Evolutionary conservation across 306 rosid genomes (phyloP).

Genomic region (Quercus agrifolia): DNA sequence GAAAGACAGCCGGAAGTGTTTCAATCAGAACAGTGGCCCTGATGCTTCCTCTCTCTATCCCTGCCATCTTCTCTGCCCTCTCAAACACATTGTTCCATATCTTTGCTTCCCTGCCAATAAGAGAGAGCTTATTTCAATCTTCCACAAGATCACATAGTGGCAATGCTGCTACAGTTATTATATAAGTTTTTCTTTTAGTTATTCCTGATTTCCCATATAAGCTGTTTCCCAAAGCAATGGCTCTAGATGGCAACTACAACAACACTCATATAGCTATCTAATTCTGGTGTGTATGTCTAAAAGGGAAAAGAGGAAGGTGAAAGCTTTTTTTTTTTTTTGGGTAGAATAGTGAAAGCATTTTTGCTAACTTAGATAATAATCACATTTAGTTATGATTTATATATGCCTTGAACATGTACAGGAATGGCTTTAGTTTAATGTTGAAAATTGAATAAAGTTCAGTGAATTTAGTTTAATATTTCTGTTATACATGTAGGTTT

Average conservation of each 20-base stretch:
- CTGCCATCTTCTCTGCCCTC: conserved; percentile 71
- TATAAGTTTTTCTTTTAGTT: neutral
- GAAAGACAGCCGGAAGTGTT: conserved; percentile 90
- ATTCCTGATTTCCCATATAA: neutral
- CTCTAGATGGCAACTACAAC: too few relatives aligned
- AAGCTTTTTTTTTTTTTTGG: too few relatives aligned
- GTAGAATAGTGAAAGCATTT: neutral
- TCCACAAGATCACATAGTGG: neutral
- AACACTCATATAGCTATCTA: too few relatives aligned
- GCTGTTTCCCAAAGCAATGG: too few relatives aligned
- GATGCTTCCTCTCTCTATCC: conserved; percentile 85
- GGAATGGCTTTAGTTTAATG: neutral
- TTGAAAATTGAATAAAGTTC: neutral
- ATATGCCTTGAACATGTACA: neutral
- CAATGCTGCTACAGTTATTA: neutral
- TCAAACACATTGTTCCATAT: conserved; percentile 89
- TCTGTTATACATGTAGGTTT: too few relatives aligned
- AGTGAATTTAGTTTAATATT: neutral
- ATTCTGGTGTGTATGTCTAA: too few relatives aligned
- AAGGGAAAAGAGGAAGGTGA: too few relatives aligned
- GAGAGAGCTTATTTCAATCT: neutral
- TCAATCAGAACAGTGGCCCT: conserved; percentile 87
- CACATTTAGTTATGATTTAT: neutral
- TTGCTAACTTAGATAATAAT: too few relatives aligned
- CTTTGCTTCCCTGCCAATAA: conserved; percentile 71